These are phyloP conservation scores for Conidiobolus incongruus DNA, from an alignment of 371 early-diverging fungal species.

Conservation along the genomic window DNA sequence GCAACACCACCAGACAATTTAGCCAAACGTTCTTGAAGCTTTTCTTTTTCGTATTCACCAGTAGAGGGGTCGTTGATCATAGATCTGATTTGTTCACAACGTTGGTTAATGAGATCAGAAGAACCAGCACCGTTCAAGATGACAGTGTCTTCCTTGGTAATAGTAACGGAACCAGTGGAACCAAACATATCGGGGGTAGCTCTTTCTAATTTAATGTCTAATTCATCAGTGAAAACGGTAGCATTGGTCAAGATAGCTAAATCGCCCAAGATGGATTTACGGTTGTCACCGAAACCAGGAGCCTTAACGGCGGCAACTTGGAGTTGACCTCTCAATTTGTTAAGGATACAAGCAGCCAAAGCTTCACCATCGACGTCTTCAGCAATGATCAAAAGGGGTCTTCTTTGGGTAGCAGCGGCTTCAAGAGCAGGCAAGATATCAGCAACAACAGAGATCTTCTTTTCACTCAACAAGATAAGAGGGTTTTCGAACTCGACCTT, in stretches of 20 bases:
- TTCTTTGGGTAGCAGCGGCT: slow-evolving; percentile 77
- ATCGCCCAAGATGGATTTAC: slow-evolving; percentile 92
- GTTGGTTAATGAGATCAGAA: slow-evolving; percentile 66
- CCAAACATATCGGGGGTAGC: slow-evolving; percentile 80
- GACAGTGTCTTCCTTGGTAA: slow-evolving; percentile 96
- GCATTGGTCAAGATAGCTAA: slow-evolving; percentile 85
- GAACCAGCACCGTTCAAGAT: slow-evolving; percentile 76
- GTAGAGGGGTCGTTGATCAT: slow-evolving; percentile 55
- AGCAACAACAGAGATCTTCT: slow-evolving; percentile 86
- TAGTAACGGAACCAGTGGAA: slow-evolving; percentile 59
- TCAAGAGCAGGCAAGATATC: slow-evolving; percentile 94
- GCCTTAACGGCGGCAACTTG: slow-evolving; percentile 94
- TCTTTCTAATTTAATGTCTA: slow-evolving; percentile 87
- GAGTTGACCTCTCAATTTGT: slow-evolving; percentile 95
- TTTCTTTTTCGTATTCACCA: slow-evolving; percentile 93
- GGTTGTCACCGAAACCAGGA: slow-evolving; percentile 97
- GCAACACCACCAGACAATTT: slow-evolving; percentile 95
- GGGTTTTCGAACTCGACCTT: slow-evolving; percentile 98
- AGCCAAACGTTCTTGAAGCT: slow-evolving; percentile 95
- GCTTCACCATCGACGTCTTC: slow-evolving; percentile 98
- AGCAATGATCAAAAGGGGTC: slow-evolving; percentile 88
- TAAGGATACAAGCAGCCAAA: slow-evolving; percentile 90
- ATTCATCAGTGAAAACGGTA: slow-evolving; percentile 86
- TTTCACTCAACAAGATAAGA: slow-evolving; percentile 80
- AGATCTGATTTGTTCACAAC: slow-evolving; percentile 89